These are phyloP conservation scores for Gentiana straminea DNA, from an alignment of 257 asterid genomes.

Conservation along the genomic window DNA sequence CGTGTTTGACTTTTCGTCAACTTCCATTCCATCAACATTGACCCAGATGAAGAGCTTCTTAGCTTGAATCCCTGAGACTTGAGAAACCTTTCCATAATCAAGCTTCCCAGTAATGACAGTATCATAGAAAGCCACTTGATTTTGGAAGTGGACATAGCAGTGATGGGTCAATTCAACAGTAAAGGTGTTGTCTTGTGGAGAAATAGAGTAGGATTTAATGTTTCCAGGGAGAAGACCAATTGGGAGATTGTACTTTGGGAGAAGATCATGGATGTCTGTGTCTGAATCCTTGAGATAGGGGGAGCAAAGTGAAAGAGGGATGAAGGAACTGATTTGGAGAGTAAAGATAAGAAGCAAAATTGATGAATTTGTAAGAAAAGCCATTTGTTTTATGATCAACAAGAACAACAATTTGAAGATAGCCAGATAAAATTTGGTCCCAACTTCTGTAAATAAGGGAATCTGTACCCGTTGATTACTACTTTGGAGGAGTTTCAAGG, in stretches of 20 bases:
- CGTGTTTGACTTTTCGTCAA: constrained; percentile 24
- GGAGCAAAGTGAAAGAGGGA: constrained; percentile 25
- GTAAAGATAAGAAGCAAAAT: constrained; percentile 11
- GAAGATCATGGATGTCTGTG: constrained; percentile 22
- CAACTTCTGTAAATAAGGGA: too few relatives aligned
- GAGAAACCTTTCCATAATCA: constrained; percentile 40
- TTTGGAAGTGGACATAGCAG: constrained; percentile 49
- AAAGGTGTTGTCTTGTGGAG: constrained; percentile 14
- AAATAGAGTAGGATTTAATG: constrained; percentile 11
- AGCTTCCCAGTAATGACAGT: constrained; percentile 43
- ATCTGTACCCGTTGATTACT: too few relatives aligned
- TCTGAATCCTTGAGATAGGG: constrained; percentile 17
- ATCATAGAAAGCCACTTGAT: constrained; percentile 49
- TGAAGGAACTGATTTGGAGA: constrained; percentile 17
- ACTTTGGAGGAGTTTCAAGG: too few relatives aligned
- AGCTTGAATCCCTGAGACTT: constrained; percentile 64
- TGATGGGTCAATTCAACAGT: constrained; percentile 26
- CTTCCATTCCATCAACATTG: constrained; percentile 47
- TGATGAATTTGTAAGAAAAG: constrained; percentile 12
- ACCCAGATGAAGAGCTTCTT: constrained; percentile 59
- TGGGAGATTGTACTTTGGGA: constrained; percentile 21
- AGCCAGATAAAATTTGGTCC: too few relatives aligned
- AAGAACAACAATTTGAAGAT: too few relatives aligned
- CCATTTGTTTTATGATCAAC: constrained; percentile 11
- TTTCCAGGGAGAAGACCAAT: constrained; percentile 24